Evolutionary conservation across 2,329 filamentous ascomycete genomes (phyloP).

Genomic region (Talaromyces amestolkiae): DNA sequence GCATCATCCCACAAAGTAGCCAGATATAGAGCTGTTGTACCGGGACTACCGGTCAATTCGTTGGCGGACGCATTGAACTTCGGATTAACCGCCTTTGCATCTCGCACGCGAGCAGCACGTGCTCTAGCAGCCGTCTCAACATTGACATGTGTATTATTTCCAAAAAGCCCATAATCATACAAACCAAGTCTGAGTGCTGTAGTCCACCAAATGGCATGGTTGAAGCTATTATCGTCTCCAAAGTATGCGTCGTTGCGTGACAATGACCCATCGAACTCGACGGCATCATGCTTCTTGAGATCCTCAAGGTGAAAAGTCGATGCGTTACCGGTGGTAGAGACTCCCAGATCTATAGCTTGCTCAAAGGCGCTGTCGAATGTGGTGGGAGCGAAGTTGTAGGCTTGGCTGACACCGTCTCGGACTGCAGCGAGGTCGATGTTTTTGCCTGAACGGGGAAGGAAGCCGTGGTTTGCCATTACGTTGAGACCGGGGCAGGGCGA

Average conservation of each 20-base stretch:
- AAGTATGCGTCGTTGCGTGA: conserved; percentile 34
- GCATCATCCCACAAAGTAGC: conserved; percentile 14
- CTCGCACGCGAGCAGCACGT: conserved; percentile 13
- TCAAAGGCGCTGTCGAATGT: conserved; percentile 12
- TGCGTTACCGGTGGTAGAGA: conserved; percentile 11
- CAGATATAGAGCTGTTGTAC: conserved; percentile 13
- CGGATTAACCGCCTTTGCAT: conserved; percentile 11
- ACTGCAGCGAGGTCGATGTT: conserved; percentile 16
- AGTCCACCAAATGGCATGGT: conserved; percentile 6
- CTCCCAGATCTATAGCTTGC: conserved; percentile 6
- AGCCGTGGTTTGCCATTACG: conserved; percentile 35
- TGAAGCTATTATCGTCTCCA: conserved; percentile 26
- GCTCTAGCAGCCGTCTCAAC: conserved; percentile 15
- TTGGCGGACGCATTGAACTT: conserved; percentile 14
- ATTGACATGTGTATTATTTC: conserved; percentile 4
- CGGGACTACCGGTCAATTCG: conserved; percentile 10
- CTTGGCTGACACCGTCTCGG: conserved; percentile 2
- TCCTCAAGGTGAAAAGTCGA: conserved; percentile 26
- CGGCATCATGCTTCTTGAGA: conserved; percentile 31
- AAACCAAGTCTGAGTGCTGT: conserved; percentile 8
- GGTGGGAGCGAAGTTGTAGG: conserved; percentile 13
- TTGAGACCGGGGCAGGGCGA: conserved; percentile 35
- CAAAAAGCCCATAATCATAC: background rate
- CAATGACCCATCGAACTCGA: conserved; percentile 39
- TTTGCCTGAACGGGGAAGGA: conserved; percentile 30